phyloP scores from a whole-genome alignment of 1,139 yeast species.

The Hansenula sp. region DNA sequence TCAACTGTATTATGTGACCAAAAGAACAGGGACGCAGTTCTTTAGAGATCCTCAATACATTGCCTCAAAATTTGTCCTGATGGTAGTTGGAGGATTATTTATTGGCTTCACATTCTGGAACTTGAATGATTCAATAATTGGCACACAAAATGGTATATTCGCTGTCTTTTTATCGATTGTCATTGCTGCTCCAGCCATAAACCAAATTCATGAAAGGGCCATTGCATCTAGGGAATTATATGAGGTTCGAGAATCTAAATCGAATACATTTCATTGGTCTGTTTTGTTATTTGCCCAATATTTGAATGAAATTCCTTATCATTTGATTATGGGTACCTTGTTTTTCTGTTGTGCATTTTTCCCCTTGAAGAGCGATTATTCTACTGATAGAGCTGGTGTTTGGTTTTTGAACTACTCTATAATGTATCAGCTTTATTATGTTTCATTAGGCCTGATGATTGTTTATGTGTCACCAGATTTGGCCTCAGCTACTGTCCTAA shows the following conservation, averaged over 20 bases:
- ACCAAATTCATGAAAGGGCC: conserved; percentile 54
- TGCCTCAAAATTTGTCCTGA: conserved; percentile 32
- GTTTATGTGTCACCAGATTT: conserved; percentile 58
- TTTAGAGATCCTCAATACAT: conserved; percentile 38
- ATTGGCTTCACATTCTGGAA: conserved; percentile 55
- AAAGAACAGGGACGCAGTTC: conserved; percentile 31
- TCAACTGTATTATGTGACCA: conserved; percentile 28
- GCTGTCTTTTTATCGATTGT: conserved; percentile 45
- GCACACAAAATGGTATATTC: conserved; percentile 50
- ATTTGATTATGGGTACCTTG: conserved; percentile 46
- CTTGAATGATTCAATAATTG: conserved; percentile 42
- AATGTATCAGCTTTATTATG: conserved; percentile 53
- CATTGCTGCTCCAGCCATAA: conserved; percentile 45
- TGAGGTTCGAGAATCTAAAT: conserved; percentile 54
- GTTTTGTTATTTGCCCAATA: conserved; percentile 44
- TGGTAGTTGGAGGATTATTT: conserved; percentile 40
- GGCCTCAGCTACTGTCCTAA: conserved; percentile 57
- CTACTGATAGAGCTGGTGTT: conserved; percentile 49
- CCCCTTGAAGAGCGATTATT: conserved; percentile 47
- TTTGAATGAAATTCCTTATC: conserved; percentile 50
- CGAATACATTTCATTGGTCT: conserved; percentile 61
- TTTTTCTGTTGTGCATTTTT: conserved; percentile 54
- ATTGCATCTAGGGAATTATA: conserved; percentile 45
- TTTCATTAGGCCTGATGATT: conserved; percentile 50
- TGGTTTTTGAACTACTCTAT: conserved; percentile 50